phyloP scores from a whole-genome alignment of 176 grass and related monocot species.

The Rhynchospora tenuis region DNA sequence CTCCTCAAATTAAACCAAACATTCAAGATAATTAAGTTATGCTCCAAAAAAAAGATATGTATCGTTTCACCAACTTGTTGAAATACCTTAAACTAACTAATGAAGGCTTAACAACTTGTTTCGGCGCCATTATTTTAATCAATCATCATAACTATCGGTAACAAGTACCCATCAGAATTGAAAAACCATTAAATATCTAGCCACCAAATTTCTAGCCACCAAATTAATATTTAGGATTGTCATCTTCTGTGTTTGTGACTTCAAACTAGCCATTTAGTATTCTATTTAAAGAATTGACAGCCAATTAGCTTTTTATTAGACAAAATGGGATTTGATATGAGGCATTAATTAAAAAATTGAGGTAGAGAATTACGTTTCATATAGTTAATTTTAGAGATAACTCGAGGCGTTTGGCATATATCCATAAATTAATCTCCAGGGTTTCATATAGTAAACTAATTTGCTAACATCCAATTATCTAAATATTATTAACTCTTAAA shows the following conservation, averaged over 20 bases:
- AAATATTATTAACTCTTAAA: too few species aligned
- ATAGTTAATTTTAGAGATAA: not conserved
- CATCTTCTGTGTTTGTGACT: not conserved
- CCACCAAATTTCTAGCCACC: not conserved
- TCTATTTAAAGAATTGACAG: not conserved
- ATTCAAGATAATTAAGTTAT: not conserved
- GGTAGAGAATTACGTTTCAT: not conserved
- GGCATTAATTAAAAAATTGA: not conserved
- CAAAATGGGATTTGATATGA: not conserved
- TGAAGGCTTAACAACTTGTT: conserved; percentile 24
- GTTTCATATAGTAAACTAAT: too few species aligned
- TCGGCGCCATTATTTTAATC: not conserved
- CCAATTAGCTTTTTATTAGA: not conserved
- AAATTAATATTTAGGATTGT: not conserved
- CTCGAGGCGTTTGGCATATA: too few species aligned
- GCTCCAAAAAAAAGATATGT: not conserved
- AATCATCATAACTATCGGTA: not conserved
- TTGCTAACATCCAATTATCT: too few species aligned
- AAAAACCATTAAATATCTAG: not conserved
- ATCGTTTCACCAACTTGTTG: not conserved
- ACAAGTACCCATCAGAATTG: conserved; percentile 3
- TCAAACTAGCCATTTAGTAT: not conserved
- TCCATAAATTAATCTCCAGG: too few species aligned
- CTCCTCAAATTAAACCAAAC: not conserved
- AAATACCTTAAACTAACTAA: conserved; percentile 16